Percentiles rank a stretch among this genome's conserved stretches.
Conservation (phyloP, 768 basidiomycete genomes). For the Jaapia argillacea region DNA sequence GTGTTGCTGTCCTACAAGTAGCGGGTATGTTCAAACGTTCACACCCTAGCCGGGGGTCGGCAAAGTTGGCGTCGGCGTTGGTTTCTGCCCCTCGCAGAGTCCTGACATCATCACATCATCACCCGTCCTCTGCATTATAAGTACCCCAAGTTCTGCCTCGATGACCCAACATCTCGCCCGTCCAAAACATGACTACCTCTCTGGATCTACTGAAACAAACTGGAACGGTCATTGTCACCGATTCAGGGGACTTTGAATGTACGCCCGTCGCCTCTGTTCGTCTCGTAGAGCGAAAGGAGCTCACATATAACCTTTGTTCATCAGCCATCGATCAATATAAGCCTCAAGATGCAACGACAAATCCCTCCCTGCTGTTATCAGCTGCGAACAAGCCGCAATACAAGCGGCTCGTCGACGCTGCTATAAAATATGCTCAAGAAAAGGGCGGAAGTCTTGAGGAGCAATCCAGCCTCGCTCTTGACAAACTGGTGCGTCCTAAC, state of each 20-base stretch:
- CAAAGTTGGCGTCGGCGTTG: too few species aligned
- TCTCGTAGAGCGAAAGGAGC: not conserved
- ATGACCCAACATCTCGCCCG: too few species aligned
- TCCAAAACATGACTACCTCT: constrained; percentile 9
- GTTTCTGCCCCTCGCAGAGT: too few species aligned
- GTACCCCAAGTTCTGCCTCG: too few species aligned
- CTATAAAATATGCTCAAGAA: constrained; percentile 28
- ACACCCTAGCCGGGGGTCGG: too few species aligned
- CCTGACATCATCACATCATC: too few species aligned
- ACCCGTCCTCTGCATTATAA: too few species aligned
- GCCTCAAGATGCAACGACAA: constrained; percentile 44
- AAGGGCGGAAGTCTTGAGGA: constrained; percentile 30
- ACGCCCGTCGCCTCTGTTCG: constrained; percentile 3
- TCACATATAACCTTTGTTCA: too few species aligned
- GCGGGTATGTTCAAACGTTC: too few species aligned
- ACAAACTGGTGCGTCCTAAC: constrained; percentile 30
- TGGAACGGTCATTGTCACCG: constrained; percentile 39
- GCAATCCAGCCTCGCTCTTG: constrained; percentile 34
- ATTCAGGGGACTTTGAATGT: constrained; percentile 39
- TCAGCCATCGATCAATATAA: constrained; percentile 35
- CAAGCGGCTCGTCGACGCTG: constrained; percentile 26
- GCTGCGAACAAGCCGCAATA: constrained; percentile 38
- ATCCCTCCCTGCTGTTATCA: constrained; percentile 38
- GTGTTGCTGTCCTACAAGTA: too few species aligned
- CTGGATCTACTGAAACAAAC: constrained; percentile 23